phyloP scores from a whole-genome alignment of 768 basidiomycete species.

The Crucibulum laeve region DNA sequence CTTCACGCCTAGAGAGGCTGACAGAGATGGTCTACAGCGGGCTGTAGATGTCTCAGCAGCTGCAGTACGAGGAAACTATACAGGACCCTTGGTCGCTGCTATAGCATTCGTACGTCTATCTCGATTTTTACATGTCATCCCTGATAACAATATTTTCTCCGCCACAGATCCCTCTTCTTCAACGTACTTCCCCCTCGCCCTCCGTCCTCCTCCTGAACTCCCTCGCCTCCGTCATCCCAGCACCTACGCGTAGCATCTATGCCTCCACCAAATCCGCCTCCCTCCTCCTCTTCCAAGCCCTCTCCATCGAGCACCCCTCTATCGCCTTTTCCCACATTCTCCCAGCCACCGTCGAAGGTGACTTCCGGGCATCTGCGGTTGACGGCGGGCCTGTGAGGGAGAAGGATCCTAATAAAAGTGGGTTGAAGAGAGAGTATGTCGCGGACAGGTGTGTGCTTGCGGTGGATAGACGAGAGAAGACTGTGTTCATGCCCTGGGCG shows the following conservation, averaged over 20 bases:
- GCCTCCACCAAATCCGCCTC: slow-evolving; percentile 80
- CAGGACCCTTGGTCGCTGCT: slow-evolving; percentile 66
- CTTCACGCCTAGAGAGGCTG: slow-evolving; percentile 31
- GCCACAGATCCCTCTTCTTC: slow-evolving; percentile 70
- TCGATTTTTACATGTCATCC: not conserved
- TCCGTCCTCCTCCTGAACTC: slow-evolving; percentile 79
- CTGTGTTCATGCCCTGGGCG: slow-evolving; percentile 51
- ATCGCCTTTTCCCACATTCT: slow-evolving; percentile 60
- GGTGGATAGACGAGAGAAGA: slow-evolving; percentile 52
- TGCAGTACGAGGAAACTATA: slow-evolving; percentile 61
- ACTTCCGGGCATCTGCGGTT: slow-evolving; percentile 77
- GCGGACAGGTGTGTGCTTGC: slow-evolving; percentile 57
- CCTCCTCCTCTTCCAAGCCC: slow-evolving; percentile 70
- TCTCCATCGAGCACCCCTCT: slow-evolving; percentile 74
- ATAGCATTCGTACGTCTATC: slow-evolving; percentile 59
- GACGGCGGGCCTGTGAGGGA: slow-evolving; percentile 48
- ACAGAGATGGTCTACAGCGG: slow-evolving; percentile 51
- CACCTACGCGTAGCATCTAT: slow-evolving; percentile 84
- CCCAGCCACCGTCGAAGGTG: slow-evolving; percentile 70
- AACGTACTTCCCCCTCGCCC: slow-evolving; percentile 58
- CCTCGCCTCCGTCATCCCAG: slow-evolving; percentile 73
- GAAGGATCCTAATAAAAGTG: slow-evolving; percentile 49
- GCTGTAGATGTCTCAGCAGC: slow-evolving; percentile 52
- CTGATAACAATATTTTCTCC: not conserved
- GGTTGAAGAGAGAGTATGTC: slow-evolving; percentile 56